These are phyloP conservation scores for Apiospora hydei DNA, from an alignment of 2,329 filamentous ascomycete genomes.

Conservation along the genomic window DNA sequence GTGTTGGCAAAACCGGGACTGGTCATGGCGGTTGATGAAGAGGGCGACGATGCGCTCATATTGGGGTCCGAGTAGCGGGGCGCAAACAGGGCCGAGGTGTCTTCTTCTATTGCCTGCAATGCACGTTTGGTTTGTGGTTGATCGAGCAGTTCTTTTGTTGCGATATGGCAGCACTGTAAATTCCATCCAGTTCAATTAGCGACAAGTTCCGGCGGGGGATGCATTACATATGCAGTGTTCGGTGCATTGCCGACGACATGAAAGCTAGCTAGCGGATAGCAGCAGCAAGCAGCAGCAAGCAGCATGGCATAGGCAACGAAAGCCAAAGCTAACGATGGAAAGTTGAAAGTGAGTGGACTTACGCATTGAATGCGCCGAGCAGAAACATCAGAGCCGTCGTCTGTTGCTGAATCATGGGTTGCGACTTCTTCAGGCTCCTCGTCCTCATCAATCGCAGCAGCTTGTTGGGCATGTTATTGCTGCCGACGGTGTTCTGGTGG, in stretches of 20 bases:
- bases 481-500: conserved; percentile 1
- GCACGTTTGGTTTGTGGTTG: conserved; percentile 9
- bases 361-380: conserved; percentile 7
- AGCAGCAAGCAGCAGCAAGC: not conserved
- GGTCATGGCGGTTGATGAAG: not conserved
- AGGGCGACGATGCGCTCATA: not conserved
- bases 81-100: not conserved
- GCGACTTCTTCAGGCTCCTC: conserved; percentile 13
- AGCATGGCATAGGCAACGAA: not conserved
- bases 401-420: conserved; percentile 14
- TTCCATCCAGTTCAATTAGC: not conserved
- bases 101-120: conserved; percentile 16
- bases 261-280: not conserved
- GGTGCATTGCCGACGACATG: not conserved
- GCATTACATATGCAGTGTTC: conserved; percentile 7
- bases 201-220: not conserved
- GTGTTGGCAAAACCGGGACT: not conserved
- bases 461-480: conserved; percentile 18
- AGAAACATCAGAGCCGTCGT: conserved; percentile 14
- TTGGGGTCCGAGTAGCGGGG: conserved; percentile 13
- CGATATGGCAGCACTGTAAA: conserved; percentile 1
- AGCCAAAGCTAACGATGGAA: not conserved
- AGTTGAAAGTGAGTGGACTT: not conserved
- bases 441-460: not conserved
- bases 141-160: conserved; percentile 18